Evolutionary conservation across 2,329 filamentous ascomycete species (phyloP), one percentile per base, ranked within the genome.

Genomic region (Stagonosporopsis rhizophila): DNA sequence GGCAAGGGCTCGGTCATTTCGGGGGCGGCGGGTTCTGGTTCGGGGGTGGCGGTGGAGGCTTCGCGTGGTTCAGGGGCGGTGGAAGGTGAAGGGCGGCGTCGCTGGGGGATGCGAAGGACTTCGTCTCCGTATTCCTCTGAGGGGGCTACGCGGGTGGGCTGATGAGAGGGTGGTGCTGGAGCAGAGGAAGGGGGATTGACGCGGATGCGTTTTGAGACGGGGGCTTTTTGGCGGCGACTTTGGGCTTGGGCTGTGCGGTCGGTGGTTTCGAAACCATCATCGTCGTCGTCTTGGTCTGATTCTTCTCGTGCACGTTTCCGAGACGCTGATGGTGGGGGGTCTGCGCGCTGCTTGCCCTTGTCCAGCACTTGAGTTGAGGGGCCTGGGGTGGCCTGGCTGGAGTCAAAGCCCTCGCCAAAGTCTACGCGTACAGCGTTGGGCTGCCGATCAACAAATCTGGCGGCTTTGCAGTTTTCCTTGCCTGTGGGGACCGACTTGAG

Each of bases 181-280:
- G 40, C 50, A 8, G 70, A 70, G 1, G 68, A 69, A 7, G 44
- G 42, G 12, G 64, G 63, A 15, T 66, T 62, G 27, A 69, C 50
- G 20, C 70, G 71, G 25, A 65, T 63, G 53, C 64, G 68, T 47
- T 72, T 71, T 4, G 60, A 47, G 4, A 72, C 68, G 6, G 69
- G 68, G 0, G 69, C 68, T 69, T 79, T 61, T 60, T 66, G 41
- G 56, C 78, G 74, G 49, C 77, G 70, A 58, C 72, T 58, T 54
- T 72, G 64, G 6, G 74, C 57, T n/a, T 72, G 69, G 3, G 66
- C 60, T 7, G 68, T 65, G 12, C 78, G 77, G 6, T 65, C 66
- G 45, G 77, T 73, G 2, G 68, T 68, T 35, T 81, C 76, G 54
- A 83, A 83, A 1, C 74, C 80, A 3, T 75, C 75, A 2, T 67